Conservation (phyloP, 345 rosid genomes). For the Theobroma cacao region DNA sequence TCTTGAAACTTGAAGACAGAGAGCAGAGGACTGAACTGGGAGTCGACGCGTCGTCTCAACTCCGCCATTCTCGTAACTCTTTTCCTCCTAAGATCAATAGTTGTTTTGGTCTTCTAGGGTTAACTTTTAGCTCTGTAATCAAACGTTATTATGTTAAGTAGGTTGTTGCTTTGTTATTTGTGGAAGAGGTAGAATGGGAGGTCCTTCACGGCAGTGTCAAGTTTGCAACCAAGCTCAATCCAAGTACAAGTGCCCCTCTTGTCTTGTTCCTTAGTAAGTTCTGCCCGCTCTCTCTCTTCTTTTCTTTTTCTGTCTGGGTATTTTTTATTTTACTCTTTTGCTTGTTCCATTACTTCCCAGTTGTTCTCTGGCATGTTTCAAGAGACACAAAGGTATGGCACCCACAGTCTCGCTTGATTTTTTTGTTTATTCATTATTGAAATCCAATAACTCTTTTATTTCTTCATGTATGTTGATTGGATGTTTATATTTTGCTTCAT, state of each 20-base stretch:
- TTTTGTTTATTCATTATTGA: not conserved
- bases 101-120: not conserved
- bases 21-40: not conserved
- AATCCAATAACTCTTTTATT: not conserved
- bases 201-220: constrained; percentile 40
- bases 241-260: constrained; percentile 81
- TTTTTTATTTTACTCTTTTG: not conserved
- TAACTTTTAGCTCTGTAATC: not conserved
- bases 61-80: not conserved
- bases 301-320: not conserved
- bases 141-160: too few species aligned
- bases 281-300: not conserved
- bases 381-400: constrained; percentile 42
- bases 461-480: not conserved
- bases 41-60: not conserved
- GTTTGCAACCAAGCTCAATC: constrained; percentile 59
- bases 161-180: not conserved
- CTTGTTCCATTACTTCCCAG: constrained; percentile 37
- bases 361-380: constrained; percentile 61
- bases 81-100: not conserved
- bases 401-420: not conserved
- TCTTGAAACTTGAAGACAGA: not conserved
- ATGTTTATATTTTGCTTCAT: not conserved
- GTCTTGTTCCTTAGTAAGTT: constrained; percentile 72
- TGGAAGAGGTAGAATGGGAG: constrained; percentile 23